Evolutionary conservation across 371 early-diverging fungal genomes (phyloP), one percentile per base, ranked within the genome.

Genomic region (Blakeslea trispora): DNA sequence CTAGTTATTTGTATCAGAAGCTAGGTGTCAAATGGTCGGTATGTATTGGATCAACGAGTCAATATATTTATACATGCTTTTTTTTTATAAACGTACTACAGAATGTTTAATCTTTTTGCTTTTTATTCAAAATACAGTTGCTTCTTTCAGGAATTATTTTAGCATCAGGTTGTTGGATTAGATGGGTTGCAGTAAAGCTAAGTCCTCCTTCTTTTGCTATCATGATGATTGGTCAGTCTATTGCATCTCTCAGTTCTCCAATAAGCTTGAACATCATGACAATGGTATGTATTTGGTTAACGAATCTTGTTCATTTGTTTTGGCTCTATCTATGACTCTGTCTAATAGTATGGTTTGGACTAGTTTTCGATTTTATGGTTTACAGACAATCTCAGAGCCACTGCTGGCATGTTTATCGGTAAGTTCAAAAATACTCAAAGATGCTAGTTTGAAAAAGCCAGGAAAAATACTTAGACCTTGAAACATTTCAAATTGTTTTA

Each of bases 261-360:
- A 77, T 89, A 57, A 75, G 85, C 32, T 56, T 87, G 23, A 82
- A 86, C 42, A 74, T 78, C 8, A 83, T 77, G 56, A 81, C 85
- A 23, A 79, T 61, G 65, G 77, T 74, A 74, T n/a, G 23, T 32
- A 1, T 4, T 8, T 32, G 5, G 34, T 44, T 18, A 21, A 32
- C 18, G 24, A 8, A 34, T 45, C 45, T 66, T 37, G 64, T 14
- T 48, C 22, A 37, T 28, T 28, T 28, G 28, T 28, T 28, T 28
- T 28, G 28, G 7, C 28, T 28, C 7, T 28, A 28, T 28, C 28
- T 28, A 28, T 5, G 5, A 28, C 28, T 7, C 3, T 28, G 7
- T 28, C 7, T 28, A 28, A 28, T 28, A n/a, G n/a, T n/a, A n/a
- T n/a, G n/a, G n/a, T 5, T 34, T 35, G 45, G 13, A 34, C 15